These are phyloP conservation scores for Lipomyces chichibuensis DNA, from an alignment of 805 yeast species.

Conservation along the genomic window DNA sequence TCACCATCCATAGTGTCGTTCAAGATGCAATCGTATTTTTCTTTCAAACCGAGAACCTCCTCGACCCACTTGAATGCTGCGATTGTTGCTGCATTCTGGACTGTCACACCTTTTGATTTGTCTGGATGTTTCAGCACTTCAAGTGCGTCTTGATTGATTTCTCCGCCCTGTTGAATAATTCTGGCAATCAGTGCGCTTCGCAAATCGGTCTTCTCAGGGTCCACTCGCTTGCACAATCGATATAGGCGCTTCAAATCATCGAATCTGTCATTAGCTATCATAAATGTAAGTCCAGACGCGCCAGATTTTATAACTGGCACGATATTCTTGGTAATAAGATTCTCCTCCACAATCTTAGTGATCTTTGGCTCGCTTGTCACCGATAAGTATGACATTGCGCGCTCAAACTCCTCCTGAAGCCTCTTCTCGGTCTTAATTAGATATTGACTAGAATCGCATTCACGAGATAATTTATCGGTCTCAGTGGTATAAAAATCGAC, in stretches of 20 bases:
- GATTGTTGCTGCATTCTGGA: constrained; percentile 45
- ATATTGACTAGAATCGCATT: constrained; percentile 57
- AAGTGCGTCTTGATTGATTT: constrained; percentile 40
- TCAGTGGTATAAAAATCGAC: constrained; percentile 57
- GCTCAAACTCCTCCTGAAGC: constrained; percentile 63
- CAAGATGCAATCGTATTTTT: constrained; percentile 55
- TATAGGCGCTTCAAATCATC: constrained; percentile 54
- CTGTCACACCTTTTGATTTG: constrained; percentile 16
- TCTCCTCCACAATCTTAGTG: constrained; percentile 59
- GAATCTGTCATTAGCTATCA: constrained; percentile 56
- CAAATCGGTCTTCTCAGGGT: constrained; percentile 55
- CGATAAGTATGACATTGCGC: constrained; percentile 60
- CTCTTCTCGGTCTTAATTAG: constrained; percentile 56
- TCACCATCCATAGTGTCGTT: constrained; percentile 55
- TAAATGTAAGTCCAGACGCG: constrained; percentile 59
- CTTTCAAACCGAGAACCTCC: constrained; percentile 55
- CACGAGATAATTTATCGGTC: constrained; percentile 51
- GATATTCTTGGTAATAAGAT: constrained; percentile 59
- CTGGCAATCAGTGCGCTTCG: constrained; percentile 53
- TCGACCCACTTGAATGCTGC: constrained; percentile 73
- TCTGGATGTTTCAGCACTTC: constrained; percentile 17
- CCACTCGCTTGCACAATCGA: constrained; percentile 57
- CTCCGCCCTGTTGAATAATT: constrained; percentile 54
- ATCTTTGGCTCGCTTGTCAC: constrained; percentile 58
- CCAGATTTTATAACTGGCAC: constrained; percentile 57